Base-by-base conservation (phyloP, 306 rosid genomes). In the Begonia peltatifolia region DNA sequence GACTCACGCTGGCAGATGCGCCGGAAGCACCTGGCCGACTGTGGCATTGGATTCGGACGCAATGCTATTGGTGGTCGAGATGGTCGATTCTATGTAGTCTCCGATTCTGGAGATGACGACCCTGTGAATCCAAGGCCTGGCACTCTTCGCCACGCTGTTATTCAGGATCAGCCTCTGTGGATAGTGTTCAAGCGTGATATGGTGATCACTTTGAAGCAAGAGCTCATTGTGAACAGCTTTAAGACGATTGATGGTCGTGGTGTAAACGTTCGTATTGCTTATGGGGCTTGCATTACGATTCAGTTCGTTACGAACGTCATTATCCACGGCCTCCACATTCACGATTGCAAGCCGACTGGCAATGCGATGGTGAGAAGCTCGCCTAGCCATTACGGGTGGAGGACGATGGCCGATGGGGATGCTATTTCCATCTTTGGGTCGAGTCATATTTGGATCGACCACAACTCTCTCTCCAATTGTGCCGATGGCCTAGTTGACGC, bases 321-420 rank as follows among this genome's bases (percentile, higher is more conserved):
- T 63, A 86, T 90, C 54, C 99, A 90, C 30, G 99, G 99, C 12
- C 62, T 90, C 5, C 73, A 90, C 3, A 77, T 90, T 42, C 99
- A 90, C 54, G 76, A 83, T 63, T 90, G 99, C 71, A 90, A 79
- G 72, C 78, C 50, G 4, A 90, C 99, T 0, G 99, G 99, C 2
- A 90, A 90, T 9, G 96, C 99, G 55, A 81, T 90, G 94, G 96
- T 90, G 30, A 79, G 99, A 1, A 86, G 93, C 81, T 90, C 99
- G 1, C 99, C 99, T 0, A 68, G 75, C 10, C 99, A 86, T 71
- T 90, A 67, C 16, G 99, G 95, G 0, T 90, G 99, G 99, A 86
- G 99, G 64, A 90, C 95, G 0, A 41, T 86, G 53, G 96, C 99
- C 2, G 99, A 90, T 35, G 99, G 99, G 1, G 99, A 90, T 42